A percentile compares a stretch with the other conserved stretches of the same genome.
phyloP scores from a whole-genome alignment of 2,329 filamentous ascomycete genomes.

The Decorospora gaudefroyi region DNA sequence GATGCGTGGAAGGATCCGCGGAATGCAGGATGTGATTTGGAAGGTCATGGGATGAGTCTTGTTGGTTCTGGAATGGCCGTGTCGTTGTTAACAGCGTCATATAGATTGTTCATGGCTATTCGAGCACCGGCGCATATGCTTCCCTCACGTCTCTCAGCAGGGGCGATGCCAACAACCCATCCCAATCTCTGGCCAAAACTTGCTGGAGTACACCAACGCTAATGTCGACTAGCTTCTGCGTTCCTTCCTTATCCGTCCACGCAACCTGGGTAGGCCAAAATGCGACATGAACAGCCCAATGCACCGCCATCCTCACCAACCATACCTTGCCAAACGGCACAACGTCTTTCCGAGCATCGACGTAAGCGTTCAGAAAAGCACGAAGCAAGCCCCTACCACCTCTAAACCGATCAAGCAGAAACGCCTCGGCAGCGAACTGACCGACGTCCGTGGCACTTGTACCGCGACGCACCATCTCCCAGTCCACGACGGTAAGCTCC shows the following conservation, averaged over 20 bases:
- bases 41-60: too few species aligned
- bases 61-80: too few species aligned
- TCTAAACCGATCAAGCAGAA: slow-evolving; percentile 43
- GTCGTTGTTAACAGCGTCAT: too few species aligned
- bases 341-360: slow-evolving; percentile 1
- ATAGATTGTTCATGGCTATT: background rate
- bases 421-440: slow-evolving; percentile 48
- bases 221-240: slow-evolving; percentile 32
- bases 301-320: slow-evolving; percentile 36
- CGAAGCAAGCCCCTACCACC: slow-evolving; percentile 33
- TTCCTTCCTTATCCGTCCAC: slow-evolving; percentile 37
- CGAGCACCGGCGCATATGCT: slow-evolving; percentile 6
- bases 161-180: slow-evolving; percentile 19
- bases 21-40: too few species aligned
- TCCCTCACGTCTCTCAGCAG: slow-evolving; percentile 19
- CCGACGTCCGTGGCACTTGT: slow-evolving; percentile 45
- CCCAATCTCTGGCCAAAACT: slow-evolving; percentile 27
- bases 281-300: slow-evolving; percentile 45
- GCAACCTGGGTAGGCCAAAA: slow-evolving; percentile 42
- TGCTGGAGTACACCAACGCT: slow-evolving; percentile 23
- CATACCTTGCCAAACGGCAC: slow-evolving; percentile 24
- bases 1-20: too few species aligned
- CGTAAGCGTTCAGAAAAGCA: slow-evolving; percentile 39
- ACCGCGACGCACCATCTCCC: slow-evolving; percentile 45
- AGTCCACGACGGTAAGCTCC: slow-evolving; percentile 44